phyloP scores from a whole-genome alignment of 768 basidiomycete species.

The Boletus coccyginus region DNA sequence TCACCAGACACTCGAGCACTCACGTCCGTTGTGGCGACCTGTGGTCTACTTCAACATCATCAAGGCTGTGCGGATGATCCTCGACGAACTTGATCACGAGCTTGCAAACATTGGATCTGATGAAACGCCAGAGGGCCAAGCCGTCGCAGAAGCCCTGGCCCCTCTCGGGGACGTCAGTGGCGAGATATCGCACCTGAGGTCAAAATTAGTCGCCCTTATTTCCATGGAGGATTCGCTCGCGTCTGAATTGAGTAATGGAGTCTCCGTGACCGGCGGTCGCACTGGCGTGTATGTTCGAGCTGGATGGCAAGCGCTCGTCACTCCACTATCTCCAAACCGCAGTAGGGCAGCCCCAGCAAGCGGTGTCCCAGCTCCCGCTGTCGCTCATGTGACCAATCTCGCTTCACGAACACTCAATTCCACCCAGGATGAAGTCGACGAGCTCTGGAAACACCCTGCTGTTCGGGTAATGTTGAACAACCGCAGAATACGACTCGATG shows the following conservation, averaged over 20 bases:
- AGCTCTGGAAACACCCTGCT: constrained; percentile 69
- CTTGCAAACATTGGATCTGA: constrained; percentile 35
- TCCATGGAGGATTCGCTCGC: constrained; percentile 67
- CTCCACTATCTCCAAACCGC: constrained; percentile 39
- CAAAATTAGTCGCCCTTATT: constrained; percentile 58
- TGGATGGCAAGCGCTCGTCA: constrained; percentile 67
- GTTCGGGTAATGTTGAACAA: constrained; percentile 55
- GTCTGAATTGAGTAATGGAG: constrained; percentile 63
- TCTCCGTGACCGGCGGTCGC: constrained; percentile 58
- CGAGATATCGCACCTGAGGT: constrained; percentile 53
- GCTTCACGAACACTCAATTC: constrained; percentile 55
- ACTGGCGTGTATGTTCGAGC: constrained; percentile 65
- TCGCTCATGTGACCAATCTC: constrained; percentile 46
- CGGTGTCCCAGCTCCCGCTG: constrained; percentile 28
- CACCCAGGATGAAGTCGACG: constrained; percentile 49
- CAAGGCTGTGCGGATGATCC: constrained; percentile 71
- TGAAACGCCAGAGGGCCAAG: constrained; percentile 29
- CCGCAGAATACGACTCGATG: constrained; percentile 66
- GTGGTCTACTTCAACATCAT: constrained; percentile 84
- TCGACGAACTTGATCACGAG: constrained; percentile 67
- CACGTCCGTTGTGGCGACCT: constrained; percentile 73
- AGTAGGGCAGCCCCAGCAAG: constrained; percentile 39
- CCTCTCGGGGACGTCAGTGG: constrained; percentile 35
- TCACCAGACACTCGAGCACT: constrained; percentile 62
- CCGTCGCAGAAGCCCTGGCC: constrained; percentile 29